phyloP scores from a whole-genome alignment of 208 protist genomes.

The Balamuthia mandrillaris region DNA sequence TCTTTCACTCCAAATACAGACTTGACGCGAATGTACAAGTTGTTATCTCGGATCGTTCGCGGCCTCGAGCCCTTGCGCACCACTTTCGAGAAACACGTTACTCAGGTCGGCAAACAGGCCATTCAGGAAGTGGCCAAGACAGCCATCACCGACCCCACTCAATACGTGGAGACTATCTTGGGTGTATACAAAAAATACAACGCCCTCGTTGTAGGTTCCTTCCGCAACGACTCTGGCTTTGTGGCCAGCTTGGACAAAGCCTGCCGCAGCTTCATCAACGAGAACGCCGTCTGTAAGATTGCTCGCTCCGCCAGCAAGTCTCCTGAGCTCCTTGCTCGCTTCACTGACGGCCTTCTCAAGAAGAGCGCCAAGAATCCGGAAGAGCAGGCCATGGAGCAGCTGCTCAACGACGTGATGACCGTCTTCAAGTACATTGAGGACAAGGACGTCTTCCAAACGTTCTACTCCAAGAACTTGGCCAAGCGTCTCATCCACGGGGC shows the following conservation, averaged over 20 bases:
- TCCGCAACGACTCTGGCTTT: slow-evolving; percentile 64
- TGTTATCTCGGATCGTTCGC: slow-evolving; percentile 56
- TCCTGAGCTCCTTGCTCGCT: slow-evolving; percentile 74
- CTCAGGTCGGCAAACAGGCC: slow-evolving; percentile 43
- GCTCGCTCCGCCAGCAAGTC: slow-evolving; percentile 64
- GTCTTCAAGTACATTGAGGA: slow-evolving; percentile 80
- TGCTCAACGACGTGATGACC: slow-evolving; percentile 66
- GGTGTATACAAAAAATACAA: slow-evolving; percentile 69
- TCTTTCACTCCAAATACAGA: slow-evolving; percentile 25
- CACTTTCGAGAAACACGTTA: slow-evolving; percentile 65
- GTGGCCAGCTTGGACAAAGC: slow-evolving; percentile 67
- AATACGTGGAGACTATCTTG: slow-evolving; percentile 68
- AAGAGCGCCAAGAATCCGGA: slow-evolving; percentile 63
- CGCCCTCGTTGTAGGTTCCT: slow-evolving; percentile 57
- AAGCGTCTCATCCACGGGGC: slow-evolving; percentile 69
- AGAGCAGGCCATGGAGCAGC: slow-evolving; percentile 69
- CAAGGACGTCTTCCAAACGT: slow-evolving; percentile 82
- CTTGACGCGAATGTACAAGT: slow-evolving; percentile 63
- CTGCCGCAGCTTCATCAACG: slow-evolving; percentile 74
- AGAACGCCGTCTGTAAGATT: slow-evolving; percentile 67
- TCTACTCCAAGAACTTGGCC: slow-evolving; percentile 73
- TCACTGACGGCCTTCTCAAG: slow-evolving; percentile 72
- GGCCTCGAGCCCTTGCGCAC: slow-evolving; percentile 54
- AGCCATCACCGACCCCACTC: slow-evolving; percentile 49
- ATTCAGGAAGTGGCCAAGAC: slow-evolving; percentile 50